Base-by-base conservation (phyloP, 2,329 filamentous ascomycete genomes). In the Fusarium ramigenum region DNA sequence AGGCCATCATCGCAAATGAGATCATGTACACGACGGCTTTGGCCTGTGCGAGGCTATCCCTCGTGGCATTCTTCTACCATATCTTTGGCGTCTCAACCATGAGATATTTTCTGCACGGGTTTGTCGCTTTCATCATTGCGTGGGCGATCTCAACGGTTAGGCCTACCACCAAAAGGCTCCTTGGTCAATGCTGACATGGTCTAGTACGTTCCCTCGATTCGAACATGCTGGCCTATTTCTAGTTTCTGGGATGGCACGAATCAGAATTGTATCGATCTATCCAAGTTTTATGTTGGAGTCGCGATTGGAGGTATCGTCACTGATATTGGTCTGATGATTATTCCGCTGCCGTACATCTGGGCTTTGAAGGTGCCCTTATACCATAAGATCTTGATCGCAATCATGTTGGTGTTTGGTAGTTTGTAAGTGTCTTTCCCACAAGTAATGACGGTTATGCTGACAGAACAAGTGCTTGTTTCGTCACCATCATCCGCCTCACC, bases 141-240 rank as follows among this genome's bases (percentile, higher is more conserved):
- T 67, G 64, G 60, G 60, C 64, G 2, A 67, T 67, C 11, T 66
- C 64, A 0, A 67, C 53, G 2, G 61, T 37, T 39, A 42, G 28
- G 3, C 2, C 32, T 4, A 19, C 10, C 7, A n/a, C 4, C 18
- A 21, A 25, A 19, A 25, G 1, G 12, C 2, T 7, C 6, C 7
- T 5, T 6, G 16, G 21, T 4, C 4, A 23, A 9, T 12, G 7
- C 47, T 50, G 47, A 50, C 6, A 11, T 9, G 6, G 2, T 2
- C 4, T 34, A 61, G 59, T 67, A 67, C 9, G 64, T 65, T 37
- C 60, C 64, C 1, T 67, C 60, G 6, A 67, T 67, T 19, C 60
- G 64, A 2, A 53, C 64, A 7, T 67, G 64, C 14, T 65, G 64
- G 52, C 60, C 64, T 4, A 65, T 65, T 2, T 25, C 32, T 0